These are phyloP conservation scores for Mycena vitilis DNA, from an alignment of 768 basidiomycete genomes.

Conservation along the genomic window DNA sequence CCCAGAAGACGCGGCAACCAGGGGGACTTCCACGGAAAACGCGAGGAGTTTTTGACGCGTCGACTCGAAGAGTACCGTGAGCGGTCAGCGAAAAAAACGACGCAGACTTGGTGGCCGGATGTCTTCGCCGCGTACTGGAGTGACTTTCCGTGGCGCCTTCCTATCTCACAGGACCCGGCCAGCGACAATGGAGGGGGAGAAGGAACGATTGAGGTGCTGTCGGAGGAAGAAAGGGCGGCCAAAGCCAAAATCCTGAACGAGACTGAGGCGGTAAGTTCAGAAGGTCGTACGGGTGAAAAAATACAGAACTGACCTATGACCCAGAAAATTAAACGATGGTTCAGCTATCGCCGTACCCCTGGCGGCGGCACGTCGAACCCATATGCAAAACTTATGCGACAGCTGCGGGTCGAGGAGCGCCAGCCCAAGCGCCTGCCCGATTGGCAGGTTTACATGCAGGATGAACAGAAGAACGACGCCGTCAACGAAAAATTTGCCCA, in stretches of 20 bases:
- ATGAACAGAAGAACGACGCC: neutral
- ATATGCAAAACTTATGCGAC: neutral
- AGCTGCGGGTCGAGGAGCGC: neutral
- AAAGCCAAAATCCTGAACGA: neutral
- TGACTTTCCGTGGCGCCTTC: too few relatives aligned
- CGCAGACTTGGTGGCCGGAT: too few relatives aligned
- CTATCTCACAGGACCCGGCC: too few relatives aligned
- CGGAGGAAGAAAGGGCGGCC: too few relatives aligned
- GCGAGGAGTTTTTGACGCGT: too few relatives aligned
- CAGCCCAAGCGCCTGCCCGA: neutral
- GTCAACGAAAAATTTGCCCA: neutral
- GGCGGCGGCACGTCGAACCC: neutral
- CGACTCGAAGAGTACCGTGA: too few relatives aligned
- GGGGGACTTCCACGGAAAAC: too few relatives aligned
- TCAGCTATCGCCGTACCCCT: neutral
- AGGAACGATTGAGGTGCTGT: too few relatives aligned
- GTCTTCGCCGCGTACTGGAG: too few relatives aligned
- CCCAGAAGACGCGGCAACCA: too few relatives aligned
- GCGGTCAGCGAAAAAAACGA: too few relatives aligned
- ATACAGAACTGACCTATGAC: neutral
- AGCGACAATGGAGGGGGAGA: too few relatives aligned
- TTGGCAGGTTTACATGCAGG: slow-evolving; percentile 1
- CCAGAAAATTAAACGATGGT: slow-evolving; percentile 7
- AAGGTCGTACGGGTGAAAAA: neutral
- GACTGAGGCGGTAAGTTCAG: neutral